A percentile compares a stretch with the other conserved stretches of the same genome.
phyloP scores from a whole-genome alignment of 805 yeast species.

The Candida krabiensis region DNA sequence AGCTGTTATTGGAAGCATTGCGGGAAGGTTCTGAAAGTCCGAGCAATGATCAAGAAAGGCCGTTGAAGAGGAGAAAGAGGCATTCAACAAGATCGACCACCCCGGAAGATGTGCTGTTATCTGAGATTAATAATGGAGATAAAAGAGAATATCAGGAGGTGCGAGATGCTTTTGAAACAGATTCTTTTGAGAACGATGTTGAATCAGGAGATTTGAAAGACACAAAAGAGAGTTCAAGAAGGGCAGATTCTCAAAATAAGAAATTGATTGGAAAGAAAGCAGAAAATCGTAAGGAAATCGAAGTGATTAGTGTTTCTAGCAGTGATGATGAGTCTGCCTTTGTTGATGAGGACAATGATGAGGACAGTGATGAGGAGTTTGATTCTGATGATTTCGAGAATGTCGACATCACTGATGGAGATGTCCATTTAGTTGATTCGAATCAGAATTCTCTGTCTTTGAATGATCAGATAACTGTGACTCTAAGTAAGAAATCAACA shows the following conservation, averaged over 20 bases:
- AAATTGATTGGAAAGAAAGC: not conserved
- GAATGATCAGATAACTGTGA: conserved; percentile 21
- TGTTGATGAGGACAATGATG: conserved; percentile 10
- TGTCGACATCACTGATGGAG: conserved; percentile 30
- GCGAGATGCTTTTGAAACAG: not conserved
- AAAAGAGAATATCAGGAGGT: not conserved
- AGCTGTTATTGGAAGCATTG: conserved; percentile 23
- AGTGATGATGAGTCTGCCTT: not conserved
- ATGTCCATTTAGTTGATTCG: conserved; percentile 6
- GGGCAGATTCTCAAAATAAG: not conserved
- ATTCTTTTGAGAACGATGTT: not conserved
- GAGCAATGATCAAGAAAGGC: conserved; percentile 12
- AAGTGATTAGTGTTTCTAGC: not conserved
- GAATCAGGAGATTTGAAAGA: not conserved
- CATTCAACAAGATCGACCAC: not conserved
- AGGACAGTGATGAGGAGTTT: conserved; percentile 28
- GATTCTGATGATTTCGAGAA: conserved; percentile 43
- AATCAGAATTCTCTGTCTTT: conserved; percentile 5
- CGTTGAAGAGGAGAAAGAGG: conserved; percentile 24
- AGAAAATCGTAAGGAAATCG: too few species aligned
- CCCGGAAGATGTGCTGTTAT: not conserved
- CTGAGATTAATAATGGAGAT: not conserved
- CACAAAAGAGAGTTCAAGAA: not conserved
- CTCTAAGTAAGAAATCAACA: conserved; percentile 21
- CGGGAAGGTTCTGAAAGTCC: conserved; percentile 7